Evolutionary conservation across 495 filamentous ascomycete genomes (phyloP).

Genomic region (Aspergillus cavernicola): DNA sequence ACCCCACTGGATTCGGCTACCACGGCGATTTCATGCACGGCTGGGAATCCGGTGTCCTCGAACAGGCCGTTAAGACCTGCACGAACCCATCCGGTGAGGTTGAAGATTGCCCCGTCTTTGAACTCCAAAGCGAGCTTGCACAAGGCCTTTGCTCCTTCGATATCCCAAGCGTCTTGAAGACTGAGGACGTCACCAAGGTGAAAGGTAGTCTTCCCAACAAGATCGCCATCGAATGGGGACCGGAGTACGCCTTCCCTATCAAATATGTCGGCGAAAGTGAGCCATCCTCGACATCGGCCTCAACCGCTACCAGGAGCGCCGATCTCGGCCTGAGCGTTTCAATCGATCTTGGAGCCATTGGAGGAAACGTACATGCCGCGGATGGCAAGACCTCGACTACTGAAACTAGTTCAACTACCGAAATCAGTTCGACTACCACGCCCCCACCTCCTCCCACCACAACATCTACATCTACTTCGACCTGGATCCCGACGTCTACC

Average conservation of each 20-base stretch:
- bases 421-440: background rate
- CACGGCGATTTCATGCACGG: conserved; percentile 85
- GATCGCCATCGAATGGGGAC: conserved; percentile 49
- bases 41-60: conserved; percentile 58
- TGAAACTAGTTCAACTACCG: too few species aligned
- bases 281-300: conserved; percentile 4
- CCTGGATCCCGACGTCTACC: conserved; percentile 25
- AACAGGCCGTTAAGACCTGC: conserved; percentile 44
- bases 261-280: conserved; percentile 14
- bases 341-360: conserved; percentile 7
- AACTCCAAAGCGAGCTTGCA: conserved; percentile 43
- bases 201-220: conserved; percentile 49
- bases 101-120: conserved; percentile 56
- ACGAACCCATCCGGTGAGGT: conserved; percentile 52
- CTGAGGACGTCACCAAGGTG: conserved; percentile 34
- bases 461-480: conserved; percentile 7
- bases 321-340: conserved; percentile 9
- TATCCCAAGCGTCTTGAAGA: conserved; percentile 38
- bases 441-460: background rate
- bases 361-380: conserved; percentile 6
- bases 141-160: conserved; percentile 42
- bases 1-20: conserved; percentile 75
- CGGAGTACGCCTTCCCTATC: conserved; percentile 42
- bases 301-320: too few species aligned
- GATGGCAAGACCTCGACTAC: background rate